phyloP scores from a whole-genome alignment of 129 eudicot genomes.

The Escallonia herrerae region DNA sequence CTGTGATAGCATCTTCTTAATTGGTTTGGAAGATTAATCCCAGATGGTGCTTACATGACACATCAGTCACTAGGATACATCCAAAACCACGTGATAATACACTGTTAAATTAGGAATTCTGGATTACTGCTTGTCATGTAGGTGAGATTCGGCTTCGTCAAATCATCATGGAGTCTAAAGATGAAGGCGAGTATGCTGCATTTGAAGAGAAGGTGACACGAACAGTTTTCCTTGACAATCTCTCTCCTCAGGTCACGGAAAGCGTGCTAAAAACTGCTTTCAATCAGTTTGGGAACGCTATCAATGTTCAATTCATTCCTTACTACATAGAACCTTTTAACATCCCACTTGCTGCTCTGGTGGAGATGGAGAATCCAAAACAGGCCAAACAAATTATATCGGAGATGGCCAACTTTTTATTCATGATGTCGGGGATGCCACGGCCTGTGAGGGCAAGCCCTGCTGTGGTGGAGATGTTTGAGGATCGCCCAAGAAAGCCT shows the following conservation, averaged over 20 bases:
- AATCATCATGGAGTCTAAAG: not conserved
- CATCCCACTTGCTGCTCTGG: not conserved
- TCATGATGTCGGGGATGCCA: not conserved
- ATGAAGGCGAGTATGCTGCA: not conserved
- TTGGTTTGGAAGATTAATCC: too few relatives aligned
- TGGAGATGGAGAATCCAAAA: not conserved
- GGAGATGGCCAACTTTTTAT: not conserved
- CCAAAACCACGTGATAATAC: too few relatives aligned
- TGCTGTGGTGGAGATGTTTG: not conserved
- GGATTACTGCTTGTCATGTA: not conserved
- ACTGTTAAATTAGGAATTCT: too few relatives aligned
- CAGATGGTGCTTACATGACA: too few relatives aligned
- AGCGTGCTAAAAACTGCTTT: not conserved
- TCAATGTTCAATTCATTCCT: not conserved
- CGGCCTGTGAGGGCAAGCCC: not conserved
- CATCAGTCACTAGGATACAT: too few relatives aligned
- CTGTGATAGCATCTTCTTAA: too few relatives aligned
- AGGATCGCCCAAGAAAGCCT: not conserved
- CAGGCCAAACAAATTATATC: not conserved
- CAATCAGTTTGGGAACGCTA: not conserved
- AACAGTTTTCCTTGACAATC: not conserved
- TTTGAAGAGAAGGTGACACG: not conserved
- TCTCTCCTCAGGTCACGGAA: not conserved
- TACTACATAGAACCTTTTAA: not conserved
- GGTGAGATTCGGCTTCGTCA: not conserved